Evolutionary conservation across 108 stramenopile species (phyloP).

Genomic region (Nannochloropsis gaditana): DNA sequence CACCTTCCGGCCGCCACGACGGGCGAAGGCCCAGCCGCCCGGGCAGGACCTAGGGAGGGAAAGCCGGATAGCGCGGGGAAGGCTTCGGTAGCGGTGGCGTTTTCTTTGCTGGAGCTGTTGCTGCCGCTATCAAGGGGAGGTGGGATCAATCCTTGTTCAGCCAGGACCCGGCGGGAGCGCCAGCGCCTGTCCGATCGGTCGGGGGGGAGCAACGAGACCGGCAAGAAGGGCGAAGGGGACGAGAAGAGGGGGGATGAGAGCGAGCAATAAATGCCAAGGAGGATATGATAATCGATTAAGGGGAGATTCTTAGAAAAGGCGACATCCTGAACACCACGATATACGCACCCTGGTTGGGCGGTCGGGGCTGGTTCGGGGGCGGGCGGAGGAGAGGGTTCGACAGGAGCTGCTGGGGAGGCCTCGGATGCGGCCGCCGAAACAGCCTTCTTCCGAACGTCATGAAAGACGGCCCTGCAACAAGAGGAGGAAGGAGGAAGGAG

Average conservation of each 20-base stretch:
- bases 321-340: background rate
- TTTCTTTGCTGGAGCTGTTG: background rate
- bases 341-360: background rate
- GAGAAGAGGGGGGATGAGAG: background rate
- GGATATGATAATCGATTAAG: background rate
- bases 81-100: background rate
- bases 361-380: background rate
- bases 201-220: background rate
- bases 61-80: background rate
- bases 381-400: background rate
- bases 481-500: background rate
- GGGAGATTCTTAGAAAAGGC: background rate
- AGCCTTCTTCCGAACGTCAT: background rate
- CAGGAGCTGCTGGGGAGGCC: background rate
- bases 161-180: constrained; percentile 3
- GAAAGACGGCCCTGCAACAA: background rate
- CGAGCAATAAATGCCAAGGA: background rate
- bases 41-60: background rate
- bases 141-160: background rate
- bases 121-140: background rate
- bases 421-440: background rate
- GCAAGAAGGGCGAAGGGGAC: background rate
- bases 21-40: no score
- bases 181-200: background rate
- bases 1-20: no score